Evolutionary conservation across 2,329 filamentous ascomycete species (phyloP).

Genomic region (Achaetomium macrosporum): DNA sequence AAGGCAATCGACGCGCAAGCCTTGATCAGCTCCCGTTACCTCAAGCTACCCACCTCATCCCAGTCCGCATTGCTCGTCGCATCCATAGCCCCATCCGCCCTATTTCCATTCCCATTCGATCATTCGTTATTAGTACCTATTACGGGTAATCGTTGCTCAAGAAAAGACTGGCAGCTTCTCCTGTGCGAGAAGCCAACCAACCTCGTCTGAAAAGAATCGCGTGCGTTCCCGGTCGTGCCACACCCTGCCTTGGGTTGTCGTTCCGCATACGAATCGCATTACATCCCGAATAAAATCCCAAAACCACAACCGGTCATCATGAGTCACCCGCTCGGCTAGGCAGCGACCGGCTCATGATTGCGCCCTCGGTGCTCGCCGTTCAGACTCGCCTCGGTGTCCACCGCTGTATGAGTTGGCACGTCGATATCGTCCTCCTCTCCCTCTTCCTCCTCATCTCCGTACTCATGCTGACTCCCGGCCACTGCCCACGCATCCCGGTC

Average conservation of each 20-base stretch:
- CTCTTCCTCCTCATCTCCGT: conserved; percentile 60
- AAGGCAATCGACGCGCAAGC: not conserved
- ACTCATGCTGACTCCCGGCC: conserved; percentile 59
- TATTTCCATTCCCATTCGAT: not conserved
- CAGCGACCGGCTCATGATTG: conserved; percentile 45
- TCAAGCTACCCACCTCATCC: not conserved
- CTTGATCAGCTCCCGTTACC: too few relatives aligned
- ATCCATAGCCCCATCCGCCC: not conserved
- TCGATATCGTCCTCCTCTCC: conserved; percentile 46
- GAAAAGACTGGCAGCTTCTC: not conserved
- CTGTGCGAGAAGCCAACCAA: not conserved
- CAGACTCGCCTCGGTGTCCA: conserved; percentile 47
- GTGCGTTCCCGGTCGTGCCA: not conserved
- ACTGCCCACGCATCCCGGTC: conserved; percentile 81
- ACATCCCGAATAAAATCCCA: not conserved
- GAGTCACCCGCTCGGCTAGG: conserved; percentile 28
- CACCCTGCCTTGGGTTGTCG: not conserved
- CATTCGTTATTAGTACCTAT: not conserved
- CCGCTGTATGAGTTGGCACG: conserved; percentile 36
- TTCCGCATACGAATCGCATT: not conserved
- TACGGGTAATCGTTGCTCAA: not conserved
- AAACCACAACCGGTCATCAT: not conserved
- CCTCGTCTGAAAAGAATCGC: not conserved
- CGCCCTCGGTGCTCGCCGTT: conserved; percentile 54
- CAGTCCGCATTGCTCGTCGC: not conserved